These are phyloP conservation scores for Clavispora santaluciae DNA, from an alignment of 805 yeast species.

Conservation along the genomic window DNA sequence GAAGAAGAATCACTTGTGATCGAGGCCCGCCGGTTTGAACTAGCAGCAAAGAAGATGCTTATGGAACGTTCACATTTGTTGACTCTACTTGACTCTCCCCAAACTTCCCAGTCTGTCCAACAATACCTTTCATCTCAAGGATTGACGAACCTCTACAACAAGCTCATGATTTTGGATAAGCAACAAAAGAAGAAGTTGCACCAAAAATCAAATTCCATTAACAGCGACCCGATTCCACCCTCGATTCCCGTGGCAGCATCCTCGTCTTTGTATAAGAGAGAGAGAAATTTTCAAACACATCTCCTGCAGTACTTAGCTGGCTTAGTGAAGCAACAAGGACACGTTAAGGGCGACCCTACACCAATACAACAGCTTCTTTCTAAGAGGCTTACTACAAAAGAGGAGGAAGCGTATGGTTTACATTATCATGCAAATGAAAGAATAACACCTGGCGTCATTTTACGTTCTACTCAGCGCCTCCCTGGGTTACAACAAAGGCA, in stretches of 20 bases:
- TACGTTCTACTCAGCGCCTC: constrained; percentile 60
- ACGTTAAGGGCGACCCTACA: constrained; percentile 31
- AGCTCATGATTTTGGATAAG: constrained; percentile 67
- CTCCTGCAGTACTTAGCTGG: constrained; percentile 40
- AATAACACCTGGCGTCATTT: constrained; percentile 71
- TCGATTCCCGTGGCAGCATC: constrained; percentile 51
- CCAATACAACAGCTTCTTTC: constrained; percentile 43
- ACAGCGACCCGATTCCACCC: constrained; percentile 50
- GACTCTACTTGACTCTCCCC: constrained; percentile 82
- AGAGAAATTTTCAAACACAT: constrained; percentile 40
- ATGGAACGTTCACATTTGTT: constrained; percentile 76
- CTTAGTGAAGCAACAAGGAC: constrained; percentile 30
- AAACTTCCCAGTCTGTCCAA: constrained; percentile 63
- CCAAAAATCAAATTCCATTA: constrained; percentile 18
- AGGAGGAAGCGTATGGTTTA: constrained; percentile 81
- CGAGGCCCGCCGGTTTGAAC: constrained; percentile 88
- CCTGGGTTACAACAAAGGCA: constrained; percentile 52
- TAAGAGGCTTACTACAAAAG: constrained; percentile 62
- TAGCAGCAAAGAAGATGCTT: constrained; percentile 85
- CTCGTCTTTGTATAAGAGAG: constrained; percentile 43
- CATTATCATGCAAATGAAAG: constrained; percentile 67
- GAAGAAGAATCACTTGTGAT: constrained; percentile 93
- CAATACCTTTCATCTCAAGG: constrained; percentile 86
- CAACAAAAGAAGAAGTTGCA: constrained; percentile 49
- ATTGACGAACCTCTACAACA: constrained; percentile 76